phyloP scores from a whole-genome alignment of 345 rosid genomes.

The Salix arbutifolia region DNA sequence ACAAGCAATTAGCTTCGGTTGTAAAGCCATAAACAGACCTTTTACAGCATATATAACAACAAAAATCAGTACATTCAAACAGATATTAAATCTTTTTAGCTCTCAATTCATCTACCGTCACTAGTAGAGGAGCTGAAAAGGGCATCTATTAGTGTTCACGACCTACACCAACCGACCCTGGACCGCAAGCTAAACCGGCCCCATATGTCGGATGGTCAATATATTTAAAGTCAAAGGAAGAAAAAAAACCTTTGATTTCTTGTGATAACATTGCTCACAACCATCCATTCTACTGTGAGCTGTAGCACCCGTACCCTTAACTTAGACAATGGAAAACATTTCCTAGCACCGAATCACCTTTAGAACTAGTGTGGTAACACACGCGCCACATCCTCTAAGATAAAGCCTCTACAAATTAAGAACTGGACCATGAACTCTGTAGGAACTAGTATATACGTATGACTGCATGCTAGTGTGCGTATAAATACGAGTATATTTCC shows the following conservation, averaged over 20 bases:
- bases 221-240: conserved; percentile 3
- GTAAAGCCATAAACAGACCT: conserved; percentile 35
- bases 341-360: background rate
- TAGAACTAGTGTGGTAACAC: background rate
- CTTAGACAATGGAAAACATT: conserved; percentile 10
- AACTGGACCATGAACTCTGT: background rate
- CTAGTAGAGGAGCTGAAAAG: background rate
- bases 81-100: background rate
- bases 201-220: conserved; percentile 30
- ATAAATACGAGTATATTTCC: background rate
- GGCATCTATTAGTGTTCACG: conserved; percentile 11
- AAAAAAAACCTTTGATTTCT: conserved; percentile 1
- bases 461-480: background rate
- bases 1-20: conserved; percentile 33
- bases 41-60: background rate
- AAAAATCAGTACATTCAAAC: background rate
- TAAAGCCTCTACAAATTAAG: background rate
- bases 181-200: conserved; percentile 12
- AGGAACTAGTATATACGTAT: background rate
- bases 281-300: conserved; percentile 4
- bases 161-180: conserved; percentile 18
- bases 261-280: background rate
- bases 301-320: conserved; percentile 10
- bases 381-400: background rate
- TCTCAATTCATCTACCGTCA: background rate